Evolutionary conservation across 1,139 yeast species (phyloP).

Genomic region (Blastobotrys elegans): DNA sequence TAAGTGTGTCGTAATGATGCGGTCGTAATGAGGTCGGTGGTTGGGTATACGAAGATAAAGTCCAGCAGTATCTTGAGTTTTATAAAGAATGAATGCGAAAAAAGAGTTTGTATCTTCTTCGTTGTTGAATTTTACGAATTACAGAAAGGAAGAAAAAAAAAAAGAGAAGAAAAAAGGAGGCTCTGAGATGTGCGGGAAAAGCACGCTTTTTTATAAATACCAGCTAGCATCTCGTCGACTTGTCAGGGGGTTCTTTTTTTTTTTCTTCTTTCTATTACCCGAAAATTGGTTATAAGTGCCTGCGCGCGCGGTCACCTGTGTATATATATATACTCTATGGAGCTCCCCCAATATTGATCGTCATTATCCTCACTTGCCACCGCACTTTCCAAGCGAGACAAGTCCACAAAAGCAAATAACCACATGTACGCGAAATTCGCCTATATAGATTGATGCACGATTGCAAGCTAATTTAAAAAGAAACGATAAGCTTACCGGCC

Average conservation of each 20-base stretch:
- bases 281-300: neutral
- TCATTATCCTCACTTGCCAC: too few species aligned
- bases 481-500: too few species aligned
- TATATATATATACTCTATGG: too few species aligned
- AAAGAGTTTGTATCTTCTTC: neutral
- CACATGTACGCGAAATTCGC: too few species aligned
- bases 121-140: neutral
- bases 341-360: too few species aligned
- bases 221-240: neutral
- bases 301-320: neutral
- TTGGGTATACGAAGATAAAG: neutral
- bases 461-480: too few species aligned
- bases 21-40: neutral
- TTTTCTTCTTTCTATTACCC: neutral
- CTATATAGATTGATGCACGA: too few species aligned
- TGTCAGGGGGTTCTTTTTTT: neutral
- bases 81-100: neutral
- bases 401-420: too few species aligned
- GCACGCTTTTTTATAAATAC: neutral
- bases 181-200: neutral
- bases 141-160: neutral
- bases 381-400: too few species aligned
- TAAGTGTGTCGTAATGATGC: neutral
- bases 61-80: constrained; percentile 1
- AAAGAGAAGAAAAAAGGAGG: neutral